phyloP scores from a whole-genome alignment of 345 rosid genomes.

The Cardamine chenopodiifolia region DNA sequence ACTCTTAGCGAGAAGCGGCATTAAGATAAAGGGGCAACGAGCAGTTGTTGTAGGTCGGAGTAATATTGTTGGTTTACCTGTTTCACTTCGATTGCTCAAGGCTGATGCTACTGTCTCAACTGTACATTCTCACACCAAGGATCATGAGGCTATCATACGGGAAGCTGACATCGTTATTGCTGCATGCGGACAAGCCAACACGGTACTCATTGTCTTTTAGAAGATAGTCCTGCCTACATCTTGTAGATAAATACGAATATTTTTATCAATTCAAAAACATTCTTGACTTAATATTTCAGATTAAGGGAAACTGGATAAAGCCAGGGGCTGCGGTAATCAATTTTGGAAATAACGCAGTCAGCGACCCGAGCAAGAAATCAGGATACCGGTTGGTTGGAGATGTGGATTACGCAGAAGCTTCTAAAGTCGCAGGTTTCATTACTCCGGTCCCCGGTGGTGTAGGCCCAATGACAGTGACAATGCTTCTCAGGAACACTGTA shows the following conservation, averaged over 20 bases:
- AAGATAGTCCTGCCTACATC: background rate
- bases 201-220: conserved; percentile 49
- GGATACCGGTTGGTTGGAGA: conserved; percentile 97
- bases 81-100: conserved; percentile 80
- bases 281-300: conserved; percentile 48
- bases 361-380: conserved; percentile 68
- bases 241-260: background rate
- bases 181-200: conserved; percentile 91
- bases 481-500: conserved; percentile 83
- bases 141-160: conserved; percentile 64
- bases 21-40: conserved; percentile 67
- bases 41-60: conserved; percentile 94
- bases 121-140: conserved; percentile 75
- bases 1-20: conserved; percentile 74
- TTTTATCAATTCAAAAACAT: background rate
- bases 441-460: conserved; percentile 98
- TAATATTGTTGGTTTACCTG: conserved; percentile 91
- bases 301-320: conserved; percentile 90
- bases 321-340: conserved; percentile 96
- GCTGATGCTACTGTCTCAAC: conserved; percentile 88
- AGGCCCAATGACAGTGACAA: conserved; percentile 95
- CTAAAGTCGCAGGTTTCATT: conserved; percentile 75
- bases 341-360: conserved; percentile 85
- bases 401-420: conserved; percentile 77
- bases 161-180: conserved; percentile 94